phyloP scores from a whole-genome alignment of 345 rosid genomes.

The Brassica carinata region DNA sequence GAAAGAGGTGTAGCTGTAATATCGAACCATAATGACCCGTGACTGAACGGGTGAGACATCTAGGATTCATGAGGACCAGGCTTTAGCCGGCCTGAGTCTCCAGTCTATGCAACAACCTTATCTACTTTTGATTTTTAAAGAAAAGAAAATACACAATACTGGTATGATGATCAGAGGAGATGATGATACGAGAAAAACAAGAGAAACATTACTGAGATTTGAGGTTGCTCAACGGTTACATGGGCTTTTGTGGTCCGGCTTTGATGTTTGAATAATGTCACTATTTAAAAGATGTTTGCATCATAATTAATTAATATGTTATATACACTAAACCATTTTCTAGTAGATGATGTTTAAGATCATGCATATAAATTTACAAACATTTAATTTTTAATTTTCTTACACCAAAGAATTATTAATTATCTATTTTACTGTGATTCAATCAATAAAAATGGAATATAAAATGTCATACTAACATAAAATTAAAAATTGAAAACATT shows the following conservation, averaged over 20 bases:
- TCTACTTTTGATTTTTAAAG: not conserved
- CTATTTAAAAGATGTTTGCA: slow-evolving; percentile 30
- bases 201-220: slow-evolving; percentile 3
- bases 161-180: slow-evolving; percentile 11
- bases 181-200: slow-evolving; percentile 18
- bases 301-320: slow-evolving; percentile 10
- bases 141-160: not conserved
- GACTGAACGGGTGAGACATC: slow-evolving; percentile 5
- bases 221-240: slow-evolving; percentile 24
- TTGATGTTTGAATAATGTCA: slow-evolving; percentile 31
- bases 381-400: not conserved
- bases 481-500: too few species aligned
- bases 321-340: not conserved
- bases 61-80: slow-evolving; percentile 32
- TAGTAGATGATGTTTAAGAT: not conserved
- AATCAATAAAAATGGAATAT: not conserved
- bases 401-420: too few species aligned
- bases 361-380: not conserved
- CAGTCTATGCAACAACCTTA: slow-evolving; percentile 25
- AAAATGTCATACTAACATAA: too few species aligned
- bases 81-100: slow-evolving; percentile 2
- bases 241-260: slow-evolving; percentile 22
- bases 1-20: slow-evolving; percentile 26
- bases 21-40: slow-evolving; percentile 16
- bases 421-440: not conserved